phyloP scores from a whole-genome alignment of 768 basidiomycete species.

The Termitomyces sp. region DNA sequence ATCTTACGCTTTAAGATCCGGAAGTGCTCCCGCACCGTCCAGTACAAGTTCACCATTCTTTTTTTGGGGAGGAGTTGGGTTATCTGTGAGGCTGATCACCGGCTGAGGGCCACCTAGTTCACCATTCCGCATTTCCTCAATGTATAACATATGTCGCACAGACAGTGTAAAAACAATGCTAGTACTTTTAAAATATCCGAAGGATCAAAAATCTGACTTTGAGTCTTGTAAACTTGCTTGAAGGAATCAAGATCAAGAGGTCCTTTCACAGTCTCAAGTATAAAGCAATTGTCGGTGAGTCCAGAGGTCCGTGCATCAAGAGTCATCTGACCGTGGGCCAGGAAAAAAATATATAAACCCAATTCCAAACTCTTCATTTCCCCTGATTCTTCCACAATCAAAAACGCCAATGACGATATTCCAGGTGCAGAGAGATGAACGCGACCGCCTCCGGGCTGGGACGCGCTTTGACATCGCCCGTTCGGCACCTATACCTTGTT shows the following conservation, averaged over 20 bases:
- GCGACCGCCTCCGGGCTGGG: conserved; percentile 33
- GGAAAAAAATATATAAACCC: conserved; percentile 6
- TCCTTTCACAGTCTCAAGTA: too few relatives aligned
- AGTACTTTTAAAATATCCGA: too few relatives aligned
- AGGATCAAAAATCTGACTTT: background rate
- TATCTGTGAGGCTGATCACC: too few relatives aligned
- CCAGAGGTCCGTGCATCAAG: background rate
- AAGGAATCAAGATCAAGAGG: background rate
- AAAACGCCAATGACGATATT: conserved; percentile 48
- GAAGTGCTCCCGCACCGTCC: too few relatives aligned
- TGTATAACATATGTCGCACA: too few relatives aligned
- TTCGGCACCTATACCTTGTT: conserved; percentile 61
- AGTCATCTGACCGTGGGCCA: conserved; percentile 16
- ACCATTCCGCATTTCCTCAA: too few relatives aligned
- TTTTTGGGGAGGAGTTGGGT: too few relatives aligned
- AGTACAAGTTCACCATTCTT: too few relatives aligned
- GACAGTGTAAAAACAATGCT: too few relatives aligned
- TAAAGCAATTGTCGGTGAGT: too few relatives aligned
- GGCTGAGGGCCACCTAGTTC: too few relatives aligned
- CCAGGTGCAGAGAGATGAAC: conserved; percentile 57
- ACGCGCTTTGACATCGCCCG: conserved; percentile 56
- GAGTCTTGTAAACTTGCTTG: background rate
- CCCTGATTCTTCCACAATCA: conserved; percentile 43
- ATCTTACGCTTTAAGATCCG: too few relatives aligned
- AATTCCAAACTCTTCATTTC: conserved; percentile 2